These are phyloP conservation scores for Aspergillus pseudoterreus DNA, from an alignment of 2,329 filamentous ascomycete genomes.

Conservation along the genomic window DNA sequence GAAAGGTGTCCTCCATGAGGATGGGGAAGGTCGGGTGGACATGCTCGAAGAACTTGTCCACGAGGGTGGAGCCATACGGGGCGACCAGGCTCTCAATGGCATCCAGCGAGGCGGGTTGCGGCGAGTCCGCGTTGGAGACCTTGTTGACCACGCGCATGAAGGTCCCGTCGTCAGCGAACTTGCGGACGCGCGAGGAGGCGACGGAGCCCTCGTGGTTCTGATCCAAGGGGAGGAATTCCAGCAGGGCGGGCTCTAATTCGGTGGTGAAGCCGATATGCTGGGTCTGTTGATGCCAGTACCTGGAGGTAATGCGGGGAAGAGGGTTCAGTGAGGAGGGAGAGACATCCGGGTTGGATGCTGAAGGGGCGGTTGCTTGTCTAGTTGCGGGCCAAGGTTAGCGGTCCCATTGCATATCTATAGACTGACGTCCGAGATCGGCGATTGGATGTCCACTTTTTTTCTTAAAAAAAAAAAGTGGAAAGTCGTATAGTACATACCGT, in stretches of 20 bases:
- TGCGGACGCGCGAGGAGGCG: slow-evolving; percentile 34
- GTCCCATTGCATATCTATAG: slow-evolving; percentile 10
- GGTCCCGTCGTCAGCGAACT: slow-evolving; percentile 36
- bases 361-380: slow-evolving; percentile 24
- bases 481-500: slow-evolving; percentile 27
- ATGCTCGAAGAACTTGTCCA: slow-evolving; percentile 44
- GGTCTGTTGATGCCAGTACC: slow-evolving; percentile 35
- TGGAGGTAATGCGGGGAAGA: slow-evolving; percentile 26
- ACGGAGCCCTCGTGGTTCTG: slow-evolving; percentile 38
- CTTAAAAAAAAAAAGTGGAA: not conserved
- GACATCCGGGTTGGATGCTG: slow-evolving; percentile 18
- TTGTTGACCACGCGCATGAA: slow-evolving; percentile 39
- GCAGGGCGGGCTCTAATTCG: slow-evolving; percentile 38
- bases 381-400: slow-evolving; percentile 14
- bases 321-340: slow-evolving; percentile 14
- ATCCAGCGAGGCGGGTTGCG: slow-evolving; percentile 34
- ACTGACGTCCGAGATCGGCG: slow-evolving; percentile 21
- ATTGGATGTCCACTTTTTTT: slow-evolving; percentile 5
- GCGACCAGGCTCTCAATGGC: slow-evolving; percentile 42
- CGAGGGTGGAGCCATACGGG: slow-evolving; percentile 40
- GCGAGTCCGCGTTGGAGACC: slow-evolving; percentile 27
- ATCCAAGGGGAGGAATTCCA: slow-evolving; percentile 39
- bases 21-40: slow-evolving; percentile 43
- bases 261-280: slow-evolving; percentile 43
- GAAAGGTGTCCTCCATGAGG: slow-evolving; percentile 41